Evolutionary conservation across 177 flowering plant genomes (phyloP).

Genomic region (Tripterygium wilfordii): DNA sequence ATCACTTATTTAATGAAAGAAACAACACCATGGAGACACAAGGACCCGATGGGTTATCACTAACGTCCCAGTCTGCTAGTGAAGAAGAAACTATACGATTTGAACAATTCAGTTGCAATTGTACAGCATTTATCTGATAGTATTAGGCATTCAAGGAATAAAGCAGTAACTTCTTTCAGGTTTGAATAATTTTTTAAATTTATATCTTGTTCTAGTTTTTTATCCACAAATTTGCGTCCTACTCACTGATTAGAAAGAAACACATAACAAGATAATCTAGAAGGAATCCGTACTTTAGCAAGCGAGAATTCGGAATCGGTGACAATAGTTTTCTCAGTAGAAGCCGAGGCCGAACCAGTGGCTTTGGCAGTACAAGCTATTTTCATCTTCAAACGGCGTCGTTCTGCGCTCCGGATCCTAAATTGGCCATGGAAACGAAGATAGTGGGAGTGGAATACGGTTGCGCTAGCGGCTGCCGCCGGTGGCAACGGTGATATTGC

Average conservation of each 20-base stretch:
- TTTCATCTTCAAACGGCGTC: not conserved
- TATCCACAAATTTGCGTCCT: too few species aligned
- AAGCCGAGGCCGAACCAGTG: constrained; percentile 56
- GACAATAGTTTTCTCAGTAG: constrained; percentile 35
- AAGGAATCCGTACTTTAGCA: constrained; percentile 44
- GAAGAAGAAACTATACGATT: too few species aligned
- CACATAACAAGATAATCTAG: not conserved
- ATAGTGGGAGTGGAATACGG: constrained; percentile 2
- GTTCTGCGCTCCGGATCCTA: not conserved
- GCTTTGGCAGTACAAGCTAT: constrained; percentile 38
- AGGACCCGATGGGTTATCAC: too few species aligned
- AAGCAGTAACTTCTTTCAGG: too few species aligned
- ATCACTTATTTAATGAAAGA: too few species aligned
- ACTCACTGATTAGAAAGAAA: not conserved
- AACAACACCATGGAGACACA: too few species aligned
- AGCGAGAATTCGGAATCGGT: constrained; percentile 68
- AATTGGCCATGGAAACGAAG: not conserved
- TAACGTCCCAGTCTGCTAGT: too few species aligned
- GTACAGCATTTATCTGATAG: too few species aligned
- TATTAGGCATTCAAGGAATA: too few species aligned
- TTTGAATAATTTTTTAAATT: too few species aligned
- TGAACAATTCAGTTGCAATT: too few species aligned
- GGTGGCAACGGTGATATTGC: constrained; percentile 1
- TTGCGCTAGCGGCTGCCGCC: not conserved
- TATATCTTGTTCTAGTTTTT: too few species aligned